Conservation (phyloP, 352 stramenopile species). For the Phytophthora tentaculata region DNA sequence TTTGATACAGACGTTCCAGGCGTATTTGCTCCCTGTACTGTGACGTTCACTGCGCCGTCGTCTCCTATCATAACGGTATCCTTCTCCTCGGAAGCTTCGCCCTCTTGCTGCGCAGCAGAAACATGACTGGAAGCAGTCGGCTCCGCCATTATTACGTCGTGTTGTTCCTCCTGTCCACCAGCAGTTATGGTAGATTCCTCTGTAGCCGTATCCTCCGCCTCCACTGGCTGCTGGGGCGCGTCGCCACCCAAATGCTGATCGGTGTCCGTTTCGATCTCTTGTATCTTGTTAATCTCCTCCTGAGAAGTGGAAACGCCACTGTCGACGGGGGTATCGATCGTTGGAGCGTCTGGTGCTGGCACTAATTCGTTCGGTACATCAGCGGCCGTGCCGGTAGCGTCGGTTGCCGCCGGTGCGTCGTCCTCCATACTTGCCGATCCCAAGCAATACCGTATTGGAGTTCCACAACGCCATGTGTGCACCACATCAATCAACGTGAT, state of each 20-base stretch:
- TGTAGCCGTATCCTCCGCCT: background rate
- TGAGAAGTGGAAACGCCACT: background rate
- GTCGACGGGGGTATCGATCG: background rate
- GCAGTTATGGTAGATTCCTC: background rate
- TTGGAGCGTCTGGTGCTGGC: background rate
- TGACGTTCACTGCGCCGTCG: background rate
- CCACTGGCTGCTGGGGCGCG: conserved; percentile 3
- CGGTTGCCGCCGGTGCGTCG: conserved; percentile 12
- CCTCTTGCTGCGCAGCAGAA: background rate
- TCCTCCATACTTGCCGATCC: conserved; percentile 30
- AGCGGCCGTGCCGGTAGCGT: background rate
- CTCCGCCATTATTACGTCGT: background rate
- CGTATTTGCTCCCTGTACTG: background rate
- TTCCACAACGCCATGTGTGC: conserved; percentile 11
- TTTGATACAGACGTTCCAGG: background rate
- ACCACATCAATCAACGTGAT: conserved; percentile 9
- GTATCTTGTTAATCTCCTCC: background rate
- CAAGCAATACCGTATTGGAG: conserved; percentile 16
- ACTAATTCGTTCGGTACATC: conserved; percentile 1
- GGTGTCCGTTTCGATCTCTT: conserved; percentile 5
- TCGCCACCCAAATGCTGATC: conserved; percentile 11
- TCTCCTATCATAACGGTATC: background rate
- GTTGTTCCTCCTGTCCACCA: background rate
- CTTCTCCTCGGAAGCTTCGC: background rate
- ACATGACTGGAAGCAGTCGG: background rate